Evolutionary conservation across 345 rosid species (phyloP).

Genomic region (Erucastrum elatum): DNA sequence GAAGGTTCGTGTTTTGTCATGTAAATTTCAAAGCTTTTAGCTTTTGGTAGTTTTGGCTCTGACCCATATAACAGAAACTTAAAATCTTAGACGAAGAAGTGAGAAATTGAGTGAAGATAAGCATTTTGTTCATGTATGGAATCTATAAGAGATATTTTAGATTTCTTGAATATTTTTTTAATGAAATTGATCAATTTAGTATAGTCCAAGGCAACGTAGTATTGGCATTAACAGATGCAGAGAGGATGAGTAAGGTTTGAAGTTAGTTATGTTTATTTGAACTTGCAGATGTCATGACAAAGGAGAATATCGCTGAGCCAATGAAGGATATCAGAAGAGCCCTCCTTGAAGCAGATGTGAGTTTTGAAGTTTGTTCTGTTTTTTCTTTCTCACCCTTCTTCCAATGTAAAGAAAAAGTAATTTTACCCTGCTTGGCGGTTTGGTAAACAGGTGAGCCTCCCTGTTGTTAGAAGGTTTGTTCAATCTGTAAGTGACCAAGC

Average conservation of each 20-base stretch:
- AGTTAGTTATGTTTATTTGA: conserved; percentile 17
- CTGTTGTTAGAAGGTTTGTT: conserved; percentile 90
- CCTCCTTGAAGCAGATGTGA: conserved; percentile 98
- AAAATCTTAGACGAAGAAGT: neutral
- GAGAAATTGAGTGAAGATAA: neutral
- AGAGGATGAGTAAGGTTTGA: neutral
- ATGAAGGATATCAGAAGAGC: conserved; percentile 97
- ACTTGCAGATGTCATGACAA: conserved; percentile 78
- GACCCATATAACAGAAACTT: neutral
- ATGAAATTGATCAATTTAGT: neutral
- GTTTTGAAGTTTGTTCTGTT: conserved; percentile 23
- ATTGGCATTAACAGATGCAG: neutral
- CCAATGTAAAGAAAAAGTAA: neutral
- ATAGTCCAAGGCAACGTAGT: neutral
- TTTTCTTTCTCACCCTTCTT: neutral
- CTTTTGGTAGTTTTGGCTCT: neutral
- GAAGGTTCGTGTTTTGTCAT: conserved; percentile 51
- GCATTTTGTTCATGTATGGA: neutral
- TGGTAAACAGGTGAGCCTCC: conserved; percentile 83
- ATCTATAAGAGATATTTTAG: neutral
- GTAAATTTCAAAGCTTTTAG: neutral
- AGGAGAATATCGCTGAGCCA: conserved; percentile 94
- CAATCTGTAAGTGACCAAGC: conserved; percentile 88
- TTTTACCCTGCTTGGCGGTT: conserved; percentile 15
- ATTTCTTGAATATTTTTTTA: neutral